phyloP scores from a whole-genome alignment of 345 rosid species.

The Corchorus capsularis region DNA sequence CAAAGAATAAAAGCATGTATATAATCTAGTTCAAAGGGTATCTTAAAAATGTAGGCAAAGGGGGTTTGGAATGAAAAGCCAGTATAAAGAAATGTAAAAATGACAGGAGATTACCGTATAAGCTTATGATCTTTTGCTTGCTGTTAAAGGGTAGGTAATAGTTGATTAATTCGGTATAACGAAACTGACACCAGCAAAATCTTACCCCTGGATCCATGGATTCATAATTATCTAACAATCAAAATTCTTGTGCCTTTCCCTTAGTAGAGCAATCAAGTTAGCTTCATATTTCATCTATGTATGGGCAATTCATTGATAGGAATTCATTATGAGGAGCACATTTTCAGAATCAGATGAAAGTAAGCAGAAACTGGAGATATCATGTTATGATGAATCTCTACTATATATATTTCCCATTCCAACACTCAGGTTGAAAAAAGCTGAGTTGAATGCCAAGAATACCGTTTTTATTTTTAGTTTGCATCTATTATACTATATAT shows the following conservation, averaged over 20 bases:
- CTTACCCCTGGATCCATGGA: background rate
- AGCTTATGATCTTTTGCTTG: constrained; percentile 8
- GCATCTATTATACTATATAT: constrained; percentile 15
- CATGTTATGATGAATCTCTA: background rate
- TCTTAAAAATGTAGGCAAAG: background rate
- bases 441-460: constrained; percentile 44
- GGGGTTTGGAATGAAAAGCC: background rate
- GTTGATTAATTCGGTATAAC: background rate
- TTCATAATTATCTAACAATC: constrained; percentile 2
- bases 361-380: constrained; percentile 14
- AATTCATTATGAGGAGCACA: background rate
- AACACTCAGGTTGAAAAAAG: constrained; percentile 52
- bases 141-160: constrained; percentile 2
- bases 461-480: constrained; percentile 8
- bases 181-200: background rate
- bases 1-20: background rate
- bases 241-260: background rate
- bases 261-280: background rate
- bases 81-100: constrained; percentile 4
- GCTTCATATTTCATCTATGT: background rate
- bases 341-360: background rate
- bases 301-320: background rate
- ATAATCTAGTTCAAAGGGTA: background rate
- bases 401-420: constrained; percentile 21
- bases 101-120: background rate